Percentiles rank a stretch among this genome's conserved stretches.
These are phyloP conservation scores for Lasiodiplodia hormozganensis DNA, from an alignment of 2,329 filamentous ascomycete species.

Conservation along the genomic window DNA sequence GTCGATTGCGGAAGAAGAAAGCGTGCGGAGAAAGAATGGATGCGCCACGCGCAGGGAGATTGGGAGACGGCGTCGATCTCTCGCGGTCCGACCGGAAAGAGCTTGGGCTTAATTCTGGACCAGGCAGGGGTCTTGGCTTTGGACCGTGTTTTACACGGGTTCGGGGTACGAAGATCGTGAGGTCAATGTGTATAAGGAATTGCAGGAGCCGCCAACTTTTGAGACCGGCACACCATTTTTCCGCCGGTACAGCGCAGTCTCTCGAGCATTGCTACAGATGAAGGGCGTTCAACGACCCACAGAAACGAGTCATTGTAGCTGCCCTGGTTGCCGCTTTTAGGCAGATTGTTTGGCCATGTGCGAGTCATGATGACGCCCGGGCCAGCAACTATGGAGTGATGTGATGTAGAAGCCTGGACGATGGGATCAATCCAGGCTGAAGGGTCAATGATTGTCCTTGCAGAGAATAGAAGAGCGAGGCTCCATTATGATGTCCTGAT, in stretches of 20 bases:
- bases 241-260: neutral
- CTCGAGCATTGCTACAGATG: neutral
- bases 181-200: no score
- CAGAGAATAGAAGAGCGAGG: no score
- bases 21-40: neutral
- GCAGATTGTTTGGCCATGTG: neutral
- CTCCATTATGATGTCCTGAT: no score
- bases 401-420: neutral
- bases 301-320: neutral
- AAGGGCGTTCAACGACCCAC: neutral
- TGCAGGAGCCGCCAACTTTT: neutral
- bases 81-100: neutral
- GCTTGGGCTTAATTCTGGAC: neutral
- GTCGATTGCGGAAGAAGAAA: neutral
- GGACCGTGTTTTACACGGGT: neutral
- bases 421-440: no score
- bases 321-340: neutral
- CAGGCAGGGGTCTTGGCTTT: neutral
- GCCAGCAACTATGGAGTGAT: neutral
- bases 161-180: neutral
- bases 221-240: neutral
- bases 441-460: no score
- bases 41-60: neutral
- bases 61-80: slow-evolving; percentile 2
- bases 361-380: neutral